These are phyloP conservation scores for Amylostereum chailletii DNA, from an alignment of 1,284 basidiomycete species.

Conservation along the genomic window DNA sequence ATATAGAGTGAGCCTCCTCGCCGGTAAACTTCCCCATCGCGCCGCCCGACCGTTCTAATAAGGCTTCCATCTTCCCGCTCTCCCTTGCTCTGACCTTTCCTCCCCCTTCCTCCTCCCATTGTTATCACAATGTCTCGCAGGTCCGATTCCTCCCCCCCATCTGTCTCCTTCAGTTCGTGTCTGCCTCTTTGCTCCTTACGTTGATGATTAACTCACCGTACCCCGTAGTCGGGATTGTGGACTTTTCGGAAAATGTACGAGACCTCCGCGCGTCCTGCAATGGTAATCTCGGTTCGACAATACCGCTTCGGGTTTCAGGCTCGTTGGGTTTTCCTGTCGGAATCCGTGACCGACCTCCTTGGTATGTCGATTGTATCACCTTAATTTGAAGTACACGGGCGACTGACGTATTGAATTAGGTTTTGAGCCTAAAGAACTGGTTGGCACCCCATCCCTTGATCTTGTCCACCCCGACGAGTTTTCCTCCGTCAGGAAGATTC, in stretches of 20 bases:
- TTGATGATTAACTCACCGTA: constrained; percentile 2
- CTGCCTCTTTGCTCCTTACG: not conserved
- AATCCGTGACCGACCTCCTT: constrained; percentile 62
- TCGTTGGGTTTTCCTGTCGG: constrained; percentile 60
- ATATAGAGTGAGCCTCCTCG: too few relatives aligned
- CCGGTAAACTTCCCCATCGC: not conserved
- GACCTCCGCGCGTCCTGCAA: constrained; percentile 3
- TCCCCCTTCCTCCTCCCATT: constrained; percentile 12
- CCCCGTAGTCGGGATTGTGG: constrained; percentile 59
- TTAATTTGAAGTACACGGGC: not conserved
- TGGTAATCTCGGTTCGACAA: too few relatives aligned
- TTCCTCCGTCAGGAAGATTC: constrained; percentile 47
- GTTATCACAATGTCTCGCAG: not conserved
- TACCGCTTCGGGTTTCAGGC: constrained; percentile 31
- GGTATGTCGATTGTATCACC: constrained; percentile 29
- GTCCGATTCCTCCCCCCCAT: constrained; percentile 34
- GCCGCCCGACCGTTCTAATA: constrained; percentile 1
- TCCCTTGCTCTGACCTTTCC: constrained; percentile 6
- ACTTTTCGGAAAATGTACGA: constrained; percentile 61
- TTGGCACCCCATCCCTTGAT: constrained; percentile 55
- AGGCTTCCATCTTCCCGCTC: constrained; percentile 8
- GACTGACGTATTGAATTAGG: constrained; percentile 29
- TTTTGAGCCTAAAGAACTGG: constrained; percentile 60
- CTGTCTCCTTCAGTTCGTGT: constrained; percentile 62
- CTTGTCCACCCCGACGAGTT: constrained; percentile 74